These are phyloP conservation scores for Calonectria hawksworthii DNA, from an alignment of 2,329 filamentous ascomycete species.

Conservation along the genomic window DNA sequence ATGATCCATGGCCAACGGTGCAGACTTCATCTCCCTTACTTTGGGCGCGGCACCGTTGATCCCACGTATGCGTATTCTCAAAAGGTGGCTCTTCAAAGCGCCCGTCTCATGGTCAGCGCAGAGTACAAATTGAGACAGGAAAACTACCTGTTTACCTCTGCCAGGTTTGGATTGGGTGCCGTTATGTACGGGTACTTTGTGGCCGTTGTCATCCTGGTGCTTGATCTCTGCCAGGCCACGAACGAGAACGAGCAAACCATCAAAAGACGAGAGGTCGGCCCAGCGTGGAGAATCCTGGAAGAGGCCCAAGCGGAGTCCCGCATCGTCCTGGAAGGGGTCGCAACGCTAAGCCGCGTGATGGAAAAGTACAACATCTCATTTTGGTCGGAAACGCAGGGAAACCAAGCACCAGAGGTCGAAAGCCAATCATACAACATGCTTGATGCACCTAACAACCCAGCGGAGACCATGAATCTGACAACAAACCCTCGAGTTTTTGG, in stretches of 20 bases:
- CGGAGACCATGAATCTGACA: neutral
- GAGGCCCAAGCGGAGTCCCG: slow-evolving; percentile 46
- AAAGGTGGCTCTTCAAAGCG: slow-evolving; percentile 48
- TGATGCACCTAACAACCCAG: neutral
- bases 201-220: slow-evolving; percentile 50
- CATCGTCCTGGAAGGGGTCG: slow-evolving; percentile 45
- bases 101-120: slow-evolving; percentile 47
- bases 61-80: slow-evolving; percentile 50
- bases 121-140: slow-evolving; percentile 47
- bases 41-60: slow-evolving; percentile 51
- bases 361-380: slow-evolving; percentile 47
- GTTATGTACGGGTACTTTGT: slow-evolving; percentile 52
- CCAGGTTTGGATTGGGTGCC: slow-evolving; percentile 46
- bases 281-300: slow-evolving; percentile 51
- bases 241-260: slow-evolving; percentile 39
- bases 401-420: neutral
- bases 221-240: slow-evolving; percentile 49
- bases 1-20: slow-evolving; percentile 51
- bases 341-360: slow-evolving; percentile 48
- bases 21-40: slow-evolving; percentile 52
- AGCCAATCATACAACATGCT: too few relatives aligned
- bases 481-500: neutral
- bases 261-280: slow-evolving; percentile 40
- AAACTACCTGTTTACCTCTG: slow-evolving; percentile 42
- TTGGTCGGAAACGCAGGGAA: neutral